phyloP scores from a whole-genome alignment of 352 stramenopile species.

The Thalassiosira mediterranea region DNA sequence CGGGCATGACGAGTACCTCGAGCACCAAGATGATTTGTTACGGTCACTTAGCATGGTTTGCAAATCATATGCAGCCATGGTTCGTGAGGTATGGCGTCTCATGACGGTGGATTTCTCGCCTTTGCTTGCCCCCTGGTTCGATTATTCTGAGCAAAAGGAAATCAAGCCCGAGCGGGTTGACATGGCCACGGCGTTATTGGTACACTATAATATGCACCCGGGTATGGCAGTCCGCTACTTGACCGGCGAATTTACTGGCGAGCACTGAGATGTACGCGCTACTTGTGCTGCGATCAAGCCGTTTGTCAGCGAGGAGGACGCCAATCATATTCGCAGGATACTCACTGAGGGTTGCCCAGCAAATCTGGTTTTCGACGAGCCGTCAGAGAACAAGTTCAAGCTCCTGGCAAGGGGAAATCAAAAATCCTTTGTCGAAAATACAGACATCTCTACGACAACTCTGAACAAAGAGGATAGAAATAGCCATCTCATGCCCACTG shows the following conservation, averaged over 20 bases:
- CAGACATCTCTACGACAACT: conserved; percentile 1
- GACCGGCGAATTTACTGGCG: conserved; percentile 15
- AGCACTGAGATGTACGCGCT: background rate
- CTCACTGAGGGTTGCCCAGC: conserved; percentile 11
- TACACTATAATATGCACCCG: conserved; percentile 12
- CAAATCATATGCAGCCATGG: too few species aligned
- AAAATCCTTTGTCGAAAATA: conserved; percentile 5
- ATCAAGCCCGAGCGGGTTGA: conserved; percentile 9
- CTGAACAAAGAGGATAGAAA: conserved; percentile 38
- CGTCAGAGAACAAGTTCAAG: background rate
- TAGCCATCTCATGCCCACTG: conserved; percentile 17
- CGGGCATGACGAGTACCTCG: too few species aligned
- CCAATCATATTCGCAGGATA: conserved; percentile 16
- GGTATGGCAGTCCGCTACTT: conserved; percentile 3
- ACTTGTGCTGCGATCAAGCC: background rate
- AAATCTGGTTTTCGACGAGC: conserved; percentile 1
- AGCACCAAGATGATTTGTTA: too few species aligned
- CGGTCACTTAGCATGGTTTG: too few species aligned
- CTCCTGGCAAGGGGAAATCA: conserved; percentile 24
- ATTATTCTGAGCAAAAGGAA: conserved; percentile 14
- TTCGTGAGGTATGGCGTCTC: background rate
- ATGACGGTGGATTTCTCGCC: conserved; percentile 11
- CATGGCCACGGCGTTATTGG: conserved; percentile 8
- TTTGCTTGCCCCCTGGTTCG: background rate
- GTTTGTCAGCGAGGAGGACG: conserved; percentile 8